Evolutionary conservation across 2,329 filamentous ascomycete genomes (phyloP), one percentile per base, ranked within the genome.

Genomic region (Didymella glomerata): DNA sequence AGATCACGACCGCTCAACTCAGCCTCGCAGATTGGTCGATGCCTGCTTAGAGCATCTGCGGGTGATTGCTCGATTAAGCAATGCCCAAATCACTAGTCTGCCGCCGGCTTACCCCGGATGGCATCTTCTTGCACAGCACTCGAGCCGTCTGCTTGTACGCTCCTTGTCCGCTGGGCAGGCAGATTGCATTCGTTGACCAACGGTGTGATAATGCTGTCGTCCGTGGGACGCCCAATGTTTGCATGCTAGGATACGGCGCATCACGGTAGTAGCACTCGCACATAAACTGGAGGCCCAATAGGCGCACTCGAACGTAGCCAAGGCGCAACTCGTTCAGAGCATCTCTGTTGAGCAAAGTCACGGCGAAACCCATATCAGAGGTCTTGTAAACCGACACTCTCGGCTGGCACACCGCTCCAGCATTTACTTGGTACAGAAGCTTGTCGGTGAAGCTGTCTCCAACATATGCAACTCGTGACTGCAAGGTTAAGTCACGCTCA

Each of bases 11-110:
- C 51, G 52, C 61, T 54, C 59, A 55, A 61, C 69, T 72, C 69
- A 67, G 69, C 69, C 70, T 66, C 67, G 62, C 56, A 48, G 53
- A 57, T 47, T 60, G 52, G 53, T 55, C 54, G 60, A 60, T 56
- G 30, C 58, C 9, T n/a, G n/a, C n/a, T n/a, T n/a, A n/a, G n/a
- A n/a, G n/a, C n/a, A n/a, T n/a, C n/a, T n/a, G n/a, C n/a, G n/a
- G n/a, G 30, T 32, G 30, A 13, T 32, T 4, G 30, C 47, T 51
- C 38, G 13, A 38, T 24, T 24, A 49, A 58, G 49, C 55, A 58
- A 45, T 40, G 49, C 36, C n/a, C 40, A 44, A 32, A 18, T 16
- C 5, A 34, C 50, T 60, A 58, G 57, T 54, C 51, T 53, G 20
- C 42, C 30, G 16, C 56, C 62, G 60, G 57, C 57, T 62, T 58